Base-by-base conservation (phyloP, 768 basidiomycete species). In the Jaapia argillacea region DNA sequence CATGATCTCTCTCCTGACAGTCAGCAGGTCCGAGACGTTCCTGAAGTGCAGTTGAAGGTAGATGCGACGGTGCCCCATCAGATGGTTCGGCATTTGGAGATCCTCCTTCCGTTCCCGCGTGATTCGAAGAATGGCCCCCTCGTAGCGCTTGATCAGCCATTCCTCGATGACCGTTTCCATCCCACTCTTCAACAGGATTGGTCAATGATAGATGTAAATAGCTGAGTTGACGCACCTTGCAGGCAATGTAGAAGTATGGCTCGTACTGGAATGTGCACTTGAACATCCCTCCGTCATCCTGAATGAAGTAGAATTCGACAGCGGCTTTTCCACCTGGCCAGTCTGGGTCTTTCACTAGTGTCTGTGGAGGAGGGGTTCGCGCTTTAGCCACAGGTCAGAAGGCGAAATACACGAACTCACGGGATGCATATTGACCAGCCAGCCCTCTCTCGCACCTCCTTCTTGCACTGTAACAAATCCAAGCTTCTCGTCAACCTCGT, bases 341-440 rank as follows among this genome's bases (percentile, higher is more conserved):
- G 35, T 87, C 82, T 4, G 90, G 65, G 54, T 93, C 91, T 60
- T 89, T 87, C 13, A 96, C 63, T 6, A 94, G 64, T 1, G 91
- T 96, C 84, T 96, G 18, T 35, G 21, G 4, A n/a, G n/a, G n/a
- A n/a, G n/a, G n/a, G n/a, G n/a, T n/a, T n/a, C n/a, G n/a, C 7
- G 49, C 18, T 4, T 10, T 12, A 21, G 27, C 3, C 18, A 44
- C 23, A 31, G n/a, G 14, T n/a, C 5, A 33, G 41, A 37, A 36
- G 16, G n/a, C 12, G 4, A 39, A 16, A 41, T 24, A 10, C 18
- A n/a, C n/a, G n/a, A n/a, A 71, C 86, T 51, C 57, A 92, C 91
- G 42, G 96, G 89, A 59, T 94, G 93, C 94, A 99, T 98, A 58
- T 98, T 98, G 49, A 99, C 80, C 56, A 99, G 66, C 96, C 96